These are phyloP conservation scores for Cyberlindnera japonica DNA, from an alignment of 805 yeast species.

Conservation along the genomic window DNA sequence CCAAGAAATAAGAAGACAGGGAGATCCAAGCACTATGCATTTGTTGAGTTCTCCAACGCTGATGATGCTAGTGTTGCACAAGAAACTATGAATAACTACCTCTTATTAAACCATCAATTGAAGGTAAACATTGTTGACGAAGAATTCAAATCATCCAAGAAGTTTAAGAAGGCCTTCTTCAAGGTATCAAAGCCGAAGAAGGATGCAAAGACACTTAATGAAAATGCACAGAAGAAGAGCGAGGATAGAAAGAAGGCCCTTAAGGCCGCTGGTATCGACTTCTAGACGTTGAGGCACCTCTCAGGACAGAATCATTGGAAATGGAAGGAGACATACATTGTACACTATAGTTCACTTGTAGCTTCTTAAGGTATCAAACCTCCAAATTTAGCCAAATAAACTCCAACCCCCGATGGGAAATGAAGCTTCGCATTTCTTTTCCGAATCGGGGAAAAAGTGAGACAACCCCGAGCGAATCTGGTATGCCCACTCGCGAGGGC, in stretches of 20 bases:
- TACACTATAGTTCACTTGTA: too few relatives aligned
- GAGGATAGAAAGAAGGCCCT: slow-evolving; percentile 31
- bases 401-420: not conserved
- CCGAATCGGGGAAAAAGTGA: slow-evolving; percentile 1
- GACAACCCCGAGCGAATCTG: not conserved
- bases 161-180: slow-evolving; percentile 33
- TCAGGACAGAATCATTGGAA: too few relatives aligned
- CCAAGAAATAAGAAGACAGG: slow-evolving; percentile 92
- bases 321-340: too few relatives aligned
- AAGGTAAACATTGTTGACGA: slow-evolving; percentile 61
- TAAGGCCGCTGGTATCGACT: slow-evolving; percentile 35
- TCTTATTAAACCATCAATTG: slow-evolving; percentile 81
- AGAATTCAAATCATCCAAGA: slow-evolving; percentile 35
- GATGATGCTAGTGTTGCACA: slow-evolving; percentile 86
- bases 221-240: slow-evolving; percentile 30
- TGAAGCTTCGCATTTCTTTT: not conserved
- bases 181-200: slow-evolving; percentile 30
- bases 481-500: not conserved
- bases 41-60: slow-evolving; percentile 69
- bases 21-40: slow-evolving; percentile 86
- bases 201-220: slow-evolving; percentile 30
- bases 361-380: not conserved
- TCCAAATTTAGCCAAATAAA: too few relatives aligned
- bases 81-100: slow-evolving; percentile 94
- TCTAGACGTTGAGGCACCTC: slow-evolving; percentile 28